Evolutionary conservation across 352 stramenopile species (phyloP).

Genomic region (Phytopythium helicoides): DNA sequence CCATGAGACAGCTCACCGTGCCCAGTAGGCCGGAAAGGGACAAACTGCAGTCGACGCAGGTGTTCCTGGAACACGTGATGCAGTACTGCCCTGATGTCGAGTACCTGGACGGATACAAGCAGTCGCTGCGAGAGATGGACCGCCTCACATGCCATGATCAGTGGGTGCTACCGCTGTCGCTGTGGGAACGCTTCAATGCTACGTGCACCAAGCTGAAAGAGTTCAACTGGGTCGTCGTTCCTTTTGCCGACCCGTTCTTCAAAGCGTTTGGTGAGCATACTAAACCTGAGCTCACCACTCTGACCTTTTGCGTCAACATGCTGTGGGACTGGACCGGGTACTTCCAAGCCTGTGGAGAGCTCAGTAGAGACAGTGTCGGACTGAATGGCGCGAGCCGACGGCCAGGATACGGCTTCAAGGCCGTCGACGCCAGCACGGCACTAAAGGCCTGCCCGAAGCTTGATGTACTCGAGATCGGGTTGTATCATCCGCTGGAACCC

Average conservation of each 20-base stretch:
- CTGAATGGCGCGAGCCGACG: not conserved
- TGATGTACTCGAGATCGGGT: slow-evolving; percentile 27
- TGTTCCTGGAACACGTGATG: slow-evolving; percentile 33
- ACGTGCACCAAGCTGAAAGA: slow-evolving; percentile 32
- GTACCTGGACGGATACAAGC: slow-evolving; percentile 30
- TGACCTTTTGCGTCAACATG: slow-evolving; percentile 36
- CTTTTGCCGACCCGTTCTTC: slow-evolving; percentile 42
- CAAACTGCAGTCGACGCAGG: slow-evolving; percentile 13
- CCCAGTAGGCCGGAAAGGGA: slow-evolving; percentile 22
- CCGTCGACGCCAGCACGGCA: slow-evolving; percentile 21
- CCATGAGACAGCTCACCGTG: slow-evolving; percentile 30
- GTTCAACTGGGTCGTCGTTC: slow-evolving; percentile 37
- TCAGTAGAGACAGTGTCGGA: not conserved
- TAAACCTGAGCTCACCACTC: slow-evolving; percentile 31
- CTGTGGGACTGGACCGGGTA: slow-evolving; percentile 36
- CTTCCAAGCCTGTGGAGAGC: slow-evolving; percentile 14
- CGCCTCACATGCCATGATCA: slow-evolving; percentile 32
- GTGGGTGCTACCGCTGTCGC: slow-evolving; percentile 29
- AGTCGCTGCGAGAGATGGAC: slow-evolving; percentile 26
- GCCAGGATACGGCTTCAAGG: slow-evolving; percentile 18
- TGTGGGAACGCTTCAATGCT: slow-evolving; percentile 34
- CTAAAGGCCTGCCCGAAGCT: slow-evolving; percentile 35
- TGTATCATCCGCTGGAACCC: slow-evolving; percentile 35
- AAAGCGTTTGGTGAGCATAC: slow-evolving; percentile 30
- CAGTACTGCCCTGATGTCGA: slow-evolving; percentile 29